Percentiles rank a stretch among this genome's conserved stretches.
phyloP scores from a whole-genome alignment of 345 rosid genomes.

The Brassica napus region Da-Ae NC_063442.1:9684001-9684500 shows the following conservation, averaged over 20 bases:
- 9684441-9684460: not conserved
- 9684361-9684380: not conserved
- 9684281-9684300: not conserved
- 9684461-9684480: not conserved
- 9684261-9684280: not conserved
- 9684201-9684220: not conserved
- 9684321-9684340: not conserved
- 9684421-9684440: not conserved
- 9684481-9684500: not conserved
- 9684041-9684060: too few relatives aligned
- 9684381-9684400: not conserved
- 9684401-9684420: not conserved
- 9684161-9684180: too few relatives aligned
- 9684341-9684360: not conserved
- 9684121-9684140: not conserved
- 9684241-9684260: not conserved
- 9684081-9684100: too few relatives aligned
- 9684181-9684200: not conserved
- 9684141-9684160: not conserved
- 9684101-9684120: too few relatives aligned
- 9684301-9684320: not conserved
- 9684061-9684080: too few relatives aligned
- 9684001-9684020: too few relatives aligned
- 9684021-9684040: too few relatives aligned
- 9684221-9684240: not conserved